Base-by-base conservation (phyloP, 176 grass and related monocot genomes). In the Oryza meyeriana region DNA sequence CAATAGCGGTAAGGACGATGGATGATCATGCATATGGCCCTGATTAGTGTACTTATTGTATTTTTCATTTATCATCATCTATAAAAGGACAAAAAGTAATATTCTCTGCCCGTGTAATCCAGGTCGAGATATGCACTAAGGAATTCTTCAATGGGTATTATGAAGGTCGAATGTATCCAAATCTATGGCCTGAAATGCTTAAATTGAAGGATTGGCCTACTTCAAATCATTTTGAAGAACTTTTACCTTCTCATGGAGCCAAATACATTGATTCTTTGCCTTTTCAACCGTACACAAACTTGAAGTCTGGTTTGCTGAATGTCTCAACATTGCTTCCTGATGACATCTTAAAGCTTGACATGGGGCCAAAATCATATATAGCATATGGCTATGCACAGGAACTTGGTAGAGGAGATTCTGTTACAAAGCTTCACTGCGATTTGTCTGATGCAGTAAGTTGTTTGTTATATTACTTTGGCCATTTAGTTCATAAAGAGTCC, bases 311-410 rank as follows among this genome's bases (percentile, higher is more conserved):
- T 17, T 64, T 79, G 20, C 71, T 97, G 25, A 97, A 93, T 87
- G 58, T 93, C 69, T 92, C 88, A 27, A 73, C 84, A 20, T 47
- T 85, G 71, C 81, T 97, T 73, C 94, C 94, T 44, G 66, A 27
- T 65, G 86, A 93, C 10, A 17, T 89, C 33, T 32, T 93, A 52
- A 93, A 91, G 83, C 78, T 80, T 50, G 94, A 97, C 84, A 80
- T 97, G 88, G 94, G 94, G 12, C 94, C 94, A 85, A 97, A 97
- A 87, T 91, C 90, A 64, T 97, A 93, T 83, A 97, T 97, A 84
- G 94, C 94, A 39, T 97, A 97, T 91, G 94, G 94, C 10, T 77
- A 30, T 84, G 64, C 73, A 55, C 26, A 97, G 64, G 94, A 97
- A 89, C 86, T 97, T 2, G 81, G 86, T 31, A 91, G 94, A 76